Evolutionary conservation across 2,329 filamentous ascomycete genomes (phyloP), one percentile per base, ranked within the genome.

Genomic region (Epichloe elymi): DNA sequence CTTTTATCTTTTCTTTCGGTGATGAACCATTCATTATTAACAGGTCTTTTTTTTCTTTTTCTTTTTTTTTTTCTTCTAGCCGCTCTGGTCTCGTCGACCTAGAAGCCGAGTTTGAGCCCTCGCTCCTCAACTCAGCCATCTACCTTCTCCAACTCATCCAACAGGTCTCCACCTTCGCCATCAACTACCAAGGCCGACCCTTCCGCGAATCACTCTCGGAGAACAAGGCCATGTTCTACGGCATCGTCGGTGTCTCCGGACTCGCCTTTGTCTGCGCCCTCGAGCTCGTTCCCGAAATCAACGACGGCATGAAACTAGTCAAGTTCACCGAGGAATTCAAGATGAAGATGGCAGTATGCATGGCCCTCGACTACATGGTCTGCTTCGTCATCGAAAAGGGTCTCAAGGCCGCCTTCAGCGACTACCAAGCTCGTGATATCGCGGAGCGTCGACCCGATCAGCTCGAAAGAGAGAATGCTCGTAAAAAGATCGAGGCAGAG

Each of bases 141-240:
- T 98, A 97, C 68, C 86, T 98, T 26, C 80, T 98, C 40, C 93
- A 97, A 64, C 82, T 98, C 48, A 97, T 98, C 67, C 93, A 98
- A 69, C 93, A 98, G 69, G 95, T 98, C 64, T 96, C 90, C 23
- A 98, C 93, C 3, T 98, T 98, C 62, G 90, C 93, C 54, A 95
- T 98, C 75, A 98, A 98, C 75, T 98, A 98, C 74, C 93, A 98
- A 70, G 93, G 93, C 53, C 86, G 93, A 10, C 93, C 93, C 12
- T 98, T 98, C 85, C 87, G 93, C 54, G 93, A 98, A 71, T 86
- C 86, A 20, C 88, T 98, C 58, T 84, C 86, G 5, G 93, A 96
- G 72, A 98, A 98, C 75, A 86, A 83, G 67, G 89, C 88, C 66
- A 98, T 98, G 93, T 98, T 93, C 74, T 98, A 86, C 76, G 93